Evolutionary conservation across 495 filamentous ascomycete species (phyloP).

Genomic region (Viridothelium virens): DNA sequence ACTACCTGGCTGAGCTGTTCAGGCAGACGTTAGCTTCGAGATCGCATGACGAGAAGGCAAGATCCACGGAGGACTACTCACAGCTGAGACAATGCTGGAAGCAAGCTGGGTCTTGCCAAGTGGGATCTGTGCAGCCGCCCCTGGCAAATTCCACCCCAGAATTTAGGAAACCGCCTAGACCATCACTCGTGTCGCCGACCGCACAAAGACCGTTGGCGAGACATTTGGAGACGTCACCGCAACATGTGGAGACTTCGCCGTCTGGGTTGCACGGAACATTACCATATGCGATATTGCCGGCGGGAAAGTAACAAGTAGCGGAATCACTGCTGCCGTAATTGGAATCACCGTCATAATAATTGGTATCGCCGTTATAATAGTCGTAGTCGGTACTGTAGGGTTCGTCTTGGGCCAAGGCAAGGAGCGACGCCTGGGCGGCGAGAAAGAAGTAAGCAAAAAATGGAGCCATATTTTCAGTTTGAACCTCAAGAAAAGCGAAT

Average conservation of each 20-base stretch:
- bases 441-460: not conserved
- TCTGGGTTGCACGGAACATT: conserved; percentile 9
- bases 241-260: not conserved
- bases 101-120: conserved; percentile 6
- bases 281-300: not conserved
- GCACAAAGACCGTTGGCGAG: conserved; percentile 7
- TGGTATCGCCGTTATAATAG: not conserved
- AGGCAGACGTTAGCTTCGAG: not conserved
- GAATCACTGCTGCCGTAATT: not conserved
- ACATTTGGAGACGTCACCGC: not conserved
- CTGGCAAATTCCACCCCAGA: conserved; percentile 4
- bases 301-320: not conserved
- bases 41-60: not conserved
- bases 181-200: conserved; percentile 5
- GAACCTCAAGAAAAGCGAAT: not conserved
- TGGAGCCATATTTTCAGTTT: not conserved
- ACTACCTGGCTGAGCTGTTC: conserved; percentile 2
- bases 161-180: conserved; percentile 1
- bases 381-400: not conserved
- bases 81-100: conserved; percentile 10
- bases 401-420: not conserved
- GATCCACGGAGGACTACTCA: not conserved
- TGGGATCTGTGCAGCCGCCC: not conserved
- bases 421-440: not conserved
- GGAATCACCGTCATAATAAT: not conserved